Evolutionary conservation across 78 protist genomes (phyloP).

Genomic region (Polysphondylium violaceum): DNA sequence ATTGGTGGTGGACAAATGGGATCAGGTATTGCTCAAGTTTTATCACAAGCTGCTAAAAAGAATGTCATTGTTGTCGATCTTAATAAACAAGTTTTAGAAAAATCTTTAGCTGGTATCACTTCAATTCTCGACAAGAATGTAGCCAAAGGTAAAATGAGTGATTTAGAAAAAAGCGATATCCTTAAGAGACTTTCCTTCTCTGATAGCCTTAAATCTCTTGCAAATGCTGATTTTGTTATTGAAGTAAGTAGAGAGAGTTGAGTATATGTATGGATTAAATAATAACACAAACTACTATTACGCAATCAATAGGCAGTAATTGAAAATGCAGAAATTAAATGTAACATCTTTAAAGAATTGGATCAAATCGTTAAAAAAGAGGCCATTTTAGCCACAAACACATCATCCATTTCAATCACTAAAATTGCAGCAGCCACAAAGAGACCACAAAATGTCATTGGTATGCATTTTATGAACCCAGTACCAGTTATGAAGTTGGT

Average conservation of each 20-base stretch:
- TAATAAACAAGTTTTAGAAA: conserved; percentile 33
- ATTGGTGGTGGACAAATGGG: conserved; percentile 93
- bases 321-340: conserved; percentile 87
- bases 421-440: conserved; percentile 77
- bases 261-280: not conserved
- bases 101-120: conserved; percentile 42
- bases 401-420: conserved; percentile 92
- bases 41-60: conserved; percentile 63
- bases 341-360: conserved; percentile 67
- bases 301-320: conserved; percentile 79
- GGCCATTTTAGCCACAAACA: conserved; percentile 90
- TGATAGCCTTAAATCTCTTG: conserved; percentile 17
- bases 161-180: conserved; percentile 47
- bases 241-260: conserved; percentile 29
- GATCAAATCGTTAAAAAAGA: conserved; percentile 43
- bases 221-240: conserved; percentile 76
- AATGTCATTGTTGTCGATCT: conserved; percentile 83
- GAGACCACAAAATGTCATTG: conserved; percentile 91
- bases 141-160: conserved; percentile 82
- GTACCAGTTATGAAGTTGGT: conserved; percentile 93
- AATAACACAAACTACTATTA: not conserved
- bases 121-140: conserved; percentile 50
- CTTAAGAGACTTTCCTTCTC: conserved; percentile 56
- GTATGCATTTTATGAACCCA: conserved; percentile 94
- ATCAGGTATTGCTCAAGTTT: conserved; percentile 90